Conservation (phyloP, 164 flowering plant genomes). For the Piper longum region DNA sequence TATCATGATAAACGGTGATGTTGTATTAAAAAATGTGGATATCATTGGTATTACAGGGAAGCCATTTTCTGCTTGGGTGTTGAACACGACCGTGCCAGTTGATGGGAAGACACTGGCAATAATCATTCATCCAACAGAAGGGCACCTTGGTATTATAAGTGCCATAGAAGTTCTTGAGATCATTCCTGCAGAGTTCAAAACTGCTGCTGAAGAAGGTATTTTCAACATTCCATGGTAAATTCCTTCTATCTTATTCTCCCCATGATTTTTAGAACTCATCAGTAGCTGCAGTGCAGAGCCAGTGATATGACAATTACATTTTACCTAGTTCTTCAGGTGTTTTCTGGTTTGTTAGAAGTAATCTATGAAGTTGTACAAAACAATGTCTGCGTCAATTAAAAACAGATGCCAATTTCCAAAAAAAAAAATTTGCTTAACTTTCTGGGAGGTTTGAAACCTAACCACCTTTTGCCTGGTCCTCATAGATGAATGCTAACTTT, state of each 20-base stretch:
- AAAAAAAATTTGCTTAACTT: too few species aligned
- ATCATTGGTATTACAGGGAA: slow-evolving; percentile 50
- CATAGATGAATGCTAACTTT: too few species aligned
- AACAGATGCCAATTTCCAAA: too few species aligned
- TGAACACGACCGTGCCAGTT: slow-evolving; percentile 69
- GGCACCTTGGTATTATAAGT: slow-evolving; percentile 50
- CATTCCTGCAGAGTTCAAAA: slow-evolving; percentile 52
- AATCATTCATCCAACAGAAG: slow-evolving; percentile 50
- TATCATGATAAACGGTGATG: slow-evolving; percentile 71
- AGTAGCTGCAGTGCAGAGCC: not conserved
- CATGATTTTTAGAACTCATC: not conserved
- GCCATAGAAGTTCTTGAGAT: slow-evolving; percentile 90
- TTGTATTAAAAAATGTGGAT: slow-evolving; percentile 55
- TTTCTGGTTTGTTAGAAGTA: too few species aligned
- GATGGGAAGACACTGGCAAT: slow-evolving; percentile 71
- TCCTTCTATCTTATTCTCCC: not conserved
- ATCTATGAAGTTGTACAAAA: too few species aligned
- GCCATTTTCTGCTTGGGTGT: slow-evolving; percentile 50
- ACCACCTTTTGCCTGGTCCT: too few species aligned
- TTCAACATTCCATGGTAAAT: not conserved
- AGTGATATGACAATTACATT: not conserved
- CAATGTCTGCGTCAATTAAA: too few species aligned
- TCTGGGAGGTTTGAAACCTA: too few species aligned
- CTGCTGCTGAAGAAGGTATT: slow-evolving; percentile 63
- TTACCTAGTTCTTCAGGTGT: too few species aligned